Base-by-base conservation (phyloP, 139 green algal genomes). In the Deuterostichococcus epilithicus region DNA sequence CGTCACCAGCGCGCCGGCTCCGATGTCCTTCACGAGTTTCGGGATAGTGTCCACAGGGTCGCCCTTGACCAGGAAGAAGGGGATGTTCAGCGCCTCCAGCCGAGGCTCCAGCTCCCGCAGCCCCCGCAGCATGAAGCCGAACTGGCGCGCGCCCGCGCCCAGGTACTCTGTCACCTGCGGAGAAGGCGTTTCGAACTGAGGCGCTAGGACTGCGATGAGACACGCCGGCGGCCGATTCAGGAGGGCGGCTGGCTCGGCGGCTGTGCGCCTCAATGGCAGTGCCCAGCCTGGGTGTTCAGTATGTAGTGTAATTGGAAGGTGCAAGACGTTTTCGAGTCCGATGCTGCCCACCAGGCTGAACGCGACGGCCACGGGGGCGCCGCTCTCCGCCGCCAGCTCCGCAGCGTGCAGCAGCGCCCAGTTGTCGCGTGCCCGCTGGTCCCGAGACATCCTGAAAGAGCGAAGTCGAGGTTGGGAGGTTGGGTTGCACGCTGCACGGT, bases 351-450 rank as follows among this genome's bases (percentile, higher is more conserved):
- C 92, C 84, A 97, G 83, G 81, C 96, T 96, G 86, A 97, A 97
- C 1, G 76, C 90, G 15, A 97, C 85, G 1, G 87, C 91, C 0
- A 94, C 88, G 2, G 88, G 84, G 2, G 80, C 73, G 0, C 71
- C 70, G 0, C 36, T 74, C 60, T 82, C 71, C 10, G 73, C 66
- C 2, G 92, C 94, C 44, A 86, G 38, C 71, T 97, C 87, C 18
- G 81, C 70, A 0, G 95, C 95, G 65, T 97, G 82, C 25, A 98
- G 84, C 73, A 98, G 86, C 1, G 95, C 95, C 94, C 95, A 98
- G 86, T 98, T 98, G 84, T 98, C 94, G 0, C 65, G n/a, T 38
- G 94, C 81, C 1, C 95, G 84, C 84, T 98, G 94, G 78, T 98
- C 95, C 4, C 95, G 82, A 0, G 88, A 94, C 91, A 97, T 97